A percentile compares a stretch with the other conserved stretches of the same genome.
Evolutionary conservation across 2,329 filamentous ascomycete genomes (phyloP).

Genomic region (Phoma sp.): DNA sequence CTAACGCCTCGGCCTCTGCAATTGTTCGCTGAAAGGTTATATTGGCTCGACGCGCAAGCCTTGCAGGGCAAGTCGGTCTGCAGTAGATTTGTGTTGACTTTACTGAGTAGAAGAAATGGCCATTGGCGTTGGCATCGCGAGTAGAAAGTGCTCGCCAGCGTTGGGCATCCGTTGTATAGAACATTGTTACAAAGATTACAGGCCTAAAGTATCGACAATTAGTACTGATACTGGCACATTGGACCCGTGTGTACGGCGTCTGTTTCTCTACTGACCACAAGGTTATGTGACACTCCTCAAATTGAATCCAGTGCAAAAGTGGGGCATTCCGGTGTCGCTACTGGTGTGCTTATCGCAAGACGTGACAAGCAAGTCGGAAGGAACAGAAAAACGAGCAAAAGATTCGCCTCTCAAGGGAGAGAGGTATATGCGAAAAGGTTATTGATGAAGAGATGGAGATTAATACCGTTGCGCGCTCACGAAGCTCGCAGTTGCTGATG

Average conservation of each 20-base stretch:
- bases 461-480: neutral
- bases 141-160: conserved; percentile 53
- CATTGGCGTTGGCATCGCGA: conserved; percentile 53
- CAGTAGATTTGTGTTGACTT: conserved; percentile 65
- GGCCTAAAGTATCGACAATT: neutral
- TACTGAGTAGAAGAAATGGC: conserved; percentile 63
- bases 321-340: neutral
- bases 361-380: neutral
- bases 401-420: neutral
- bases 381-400: neutral
- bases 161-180: conserved; percentile 39
- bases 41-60: conserved; percentile 64
- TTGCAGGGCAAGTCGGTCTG: conserved; percentile 65
- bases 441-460: conserved; percentile 6
- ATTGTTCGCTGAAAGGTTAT: conserved; percentile 61
- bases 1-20: conserved; percentile 54
- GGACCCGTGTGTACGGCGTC: neutral
- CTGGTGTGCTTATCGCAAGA: neutral
- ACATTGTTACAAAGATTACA: conserved; percentile 22
- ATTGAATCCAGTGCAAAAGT: neutral
- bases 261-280: neutral
- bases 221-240: neutral
- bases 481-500: conserved; percentile 8
- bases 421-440: neutral
- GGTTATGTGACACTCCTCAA: neutral